Percentiles rank a stretch among this genome's conserved stretches.
phyloP scores from a whole-genome alignment of 306 rosid species.

The Hippophae rhamnoides region DNA sequence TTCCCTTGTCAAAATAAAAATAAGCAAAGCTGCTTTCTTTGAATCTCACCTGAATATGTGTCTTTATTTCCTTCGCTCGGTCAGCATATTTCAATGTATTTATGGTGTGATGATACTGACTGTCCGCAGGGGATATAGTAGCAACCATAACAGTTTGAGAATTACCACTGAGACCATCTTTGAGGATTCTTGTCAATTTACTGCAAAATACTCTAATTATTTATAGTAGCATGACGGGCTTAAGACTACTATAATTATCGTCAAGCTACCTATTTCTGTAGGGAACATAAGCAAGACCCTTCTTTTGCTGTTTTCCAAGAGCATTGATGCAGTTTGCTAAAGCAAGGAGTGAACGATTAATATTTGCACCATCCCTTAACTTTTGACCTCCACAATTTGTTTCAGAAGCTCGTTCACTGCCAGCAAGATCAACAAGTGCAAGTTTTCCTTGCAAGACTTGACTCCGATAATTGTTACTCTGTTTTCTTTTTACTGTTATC shows the following conservation, averaged over 20 bases:
- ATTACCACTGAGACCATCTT: conserved; percentile 60
- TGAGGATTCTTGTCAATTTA: conserved; percentile 57
- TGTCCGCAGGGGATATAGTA: conserved; percentile 40
- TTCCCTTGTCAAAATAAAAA: background rate
- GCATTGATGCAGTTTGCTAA: conserved; percentile 64
- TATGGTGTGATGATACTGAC: conserved; percentile 51
- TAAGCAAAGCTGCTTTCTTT: background rate
- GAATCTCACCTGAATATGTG: conserved; percentile 48
- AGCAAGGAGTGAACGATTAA: conserved; percentile 62
- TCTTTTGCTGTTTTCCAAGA: conserved; percentile 51
- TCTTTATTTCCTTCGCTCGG: conserved; percentile 60
- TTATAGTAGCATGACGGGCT: conserved; percentile 9
- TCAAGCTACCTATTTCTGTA: conserved; percentile 46
- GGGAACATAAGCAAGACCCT: conserved; percentile 64
- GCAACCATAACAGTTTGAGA: conserved; percentile 65
- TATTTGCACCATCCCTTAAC: conserved; percentile 60
- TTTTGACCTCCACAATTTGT: conserved; percentile 49
- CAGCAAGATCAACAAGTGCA: conserved; percentile 62
- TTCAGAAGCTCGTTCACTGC: conserved; percentile 56
- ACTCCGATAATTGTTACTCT: conserved; percentile 42
- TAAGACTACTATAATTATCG: conserved; percentile 7
- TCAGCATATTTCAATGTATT: conserved; percentile 64
- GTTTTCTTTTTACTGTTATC: conserved; percentile 48
- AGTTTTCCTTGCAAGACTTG: conserved; percentile 57
- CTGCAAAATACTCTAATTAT: conserved; percentile 29